phyloP scores from a whole-genome alignment of 2,329 filamentous ascomycete genomes.

The Capronia coronata region DNA sequence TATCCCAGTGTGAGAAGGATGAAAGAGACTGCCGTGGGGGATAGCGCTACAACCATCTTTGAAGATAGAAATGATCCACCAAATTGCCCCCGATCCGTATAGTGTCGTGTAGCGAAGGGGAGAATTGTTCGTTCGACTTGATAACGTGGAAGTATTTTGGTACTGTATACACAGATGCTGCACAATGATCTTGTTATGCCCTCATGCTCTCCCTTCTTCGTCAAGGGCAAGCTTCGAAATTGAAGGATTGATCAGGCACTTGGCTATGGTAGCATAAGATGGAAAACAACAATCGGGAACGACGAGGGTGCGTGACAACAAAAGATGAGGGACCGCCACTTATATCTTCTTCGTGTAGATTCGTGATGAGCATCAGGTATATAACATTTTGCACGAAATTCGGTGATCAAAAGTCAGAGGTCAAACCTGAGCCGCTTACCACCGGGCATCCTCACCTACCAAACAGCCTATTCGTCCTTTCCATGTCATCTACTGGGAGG shows the following conservation, averaged over 20 bases:
- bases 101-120: too few species aligned
- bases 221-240: too few species aligned
- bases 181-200: too few species aligned
- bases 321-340: neutral
- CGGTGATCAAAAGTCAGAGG: conserved; percentile 2
- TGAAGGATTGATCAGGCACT: neutral
- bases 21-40: conserved; percentile 28
- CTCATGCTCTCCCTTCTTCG: too few species aligned
- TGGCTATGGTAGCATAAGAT: too few species aligned
- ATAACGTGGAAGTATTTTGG: neutral
- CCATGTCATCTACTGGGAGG: neutral
- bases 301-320: neutral
- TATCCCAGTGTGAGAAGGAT: conserved; percentile 35
- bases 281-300: too few species aligned
- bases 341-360: neutral
- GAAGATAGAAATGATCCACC: too few species aligned
- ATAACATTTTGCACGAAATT: conserved; percentile 7
- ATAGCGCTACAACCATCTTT: conserved; percentile 18
- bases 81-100: too few species aligned
- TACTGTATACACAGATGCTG: too few species aligned
- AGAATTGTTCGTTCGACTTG: too few species aligned
- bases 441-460: conserved; percentile 1
- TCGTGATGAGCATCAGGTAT: neutral
- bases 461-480: neutral
- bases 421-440: conserved; percentile 6